Conservation (phyloP, 106 monocot genomes). For the Apostasia ramifera region DNA sequence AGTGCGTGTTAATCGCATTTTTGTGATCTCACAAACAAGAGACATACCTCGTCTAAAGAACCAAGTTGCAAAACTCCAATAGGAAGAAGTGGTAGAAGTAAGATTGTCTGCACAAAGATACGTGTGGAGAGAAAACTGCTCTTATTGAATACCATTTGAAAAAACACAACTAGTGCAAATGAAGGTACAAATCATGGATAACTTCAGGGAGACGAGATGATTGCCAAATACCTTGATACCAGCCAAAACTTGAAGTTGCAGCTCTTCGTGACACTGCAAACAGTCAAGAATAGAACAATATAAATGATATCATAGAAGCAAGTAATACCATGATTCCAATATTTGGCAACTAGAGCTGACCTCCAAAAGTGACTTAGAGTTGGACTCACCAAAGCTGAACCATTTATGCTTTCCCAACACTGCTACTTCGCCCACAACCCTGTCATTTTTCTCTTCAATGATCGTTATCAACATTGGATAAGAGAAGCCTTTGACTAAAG, state of each 20-base stretch:
- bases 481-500: background rate
- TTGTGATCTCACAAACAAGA: background rate
- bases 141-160: background rate
- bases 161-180: background rate
- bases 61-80: constrained; percentile 82
- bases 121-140: background rate
- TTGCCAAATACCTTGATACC: constrained; percentile 64
- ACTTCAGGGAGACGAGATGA: background rate
- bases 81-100: constrained; percentile 57
- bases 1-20: no score
- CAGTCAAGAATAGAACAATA: background rate
- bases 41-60: constrained; percentile 52
- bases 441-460: constrained; percentile 7
- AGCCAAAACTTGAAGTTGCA: constrained; percentile 47
- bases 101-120: constrained; percentile 52
- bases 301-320: background rate
- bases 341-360: constrained; percentile 16
- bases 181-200: background rate
- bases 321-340: background rate
- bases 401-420: constrained; percentile 31
- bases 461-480: background rate
- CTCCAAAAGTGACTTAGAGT: constrained; percentile 20
- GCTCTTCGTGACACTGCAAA: constrained; percentile 48
- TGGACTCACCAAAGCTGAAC: constrained; percentile 20
- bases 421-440: constrained; percentile 63